phyloP scores from a whole-genome alignment of 2,329 filamentous ascomycete genomes.

The Mycocentrospora acerina region DNA sequence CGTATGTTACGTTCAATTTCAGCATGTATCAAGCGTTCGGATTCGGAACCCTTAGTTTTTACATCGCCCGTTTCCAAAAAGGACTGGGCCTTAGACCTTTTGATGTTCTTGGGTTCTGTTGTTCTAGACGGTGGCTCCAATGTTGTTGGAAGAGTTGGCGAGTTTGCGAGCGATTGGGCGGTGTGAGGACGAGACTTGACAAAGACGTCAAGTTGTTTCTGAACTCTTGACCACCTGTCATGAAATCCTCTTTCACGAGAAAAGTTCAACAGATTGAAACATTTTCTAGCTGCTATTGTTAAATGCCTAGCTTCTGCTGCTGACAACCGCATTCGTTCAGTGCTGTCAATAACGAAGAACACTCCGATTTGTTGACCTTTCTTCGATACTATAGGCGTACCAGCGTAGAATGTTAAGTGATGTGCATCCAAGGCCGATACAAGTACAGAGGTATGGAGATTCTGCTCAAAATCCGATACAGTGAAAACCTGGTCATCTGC shows the following conservation, averaged over 20 bases:
- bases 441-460: background rate
- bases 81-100: background rate
- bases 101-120: background rate
- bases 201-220: constrained; percentile 7
- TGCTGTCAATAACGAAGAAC: constrained; percentile 11
- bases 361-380: constrained; percentile 11
- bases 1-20: background rate
- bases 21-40: background rate
- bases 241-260: constrained; percentile 9
- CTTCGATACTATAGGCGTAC: constrained; percentile 8
- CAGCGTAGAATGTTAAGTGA: constrained; percentile 9
- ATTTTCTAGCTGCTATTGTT: constrained; percentile 6
- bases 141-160: background rate
- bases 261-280: constrained; percentile 10
- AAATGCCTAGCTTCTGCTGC: constrained; percentile 6
- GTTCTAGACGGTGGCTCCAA: background rate
- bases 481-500: background rate
- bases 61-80: background rate
- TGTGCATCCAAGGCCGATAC: background rate
- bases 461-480: background rate
- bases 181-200: constrained; percentile 1
- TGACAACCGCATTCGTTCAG: constrained; percentile 1
- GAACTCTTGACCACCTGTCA: constrained; percentile 3
- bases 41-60: constrained; percentile 1
- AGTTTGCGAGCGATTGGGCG: constrained; percentile 1